phyloP scores from a whole-genome alignment of 2,329 filamentous ascomycete genomes.

The Parastagonospora avenae region DNA sequence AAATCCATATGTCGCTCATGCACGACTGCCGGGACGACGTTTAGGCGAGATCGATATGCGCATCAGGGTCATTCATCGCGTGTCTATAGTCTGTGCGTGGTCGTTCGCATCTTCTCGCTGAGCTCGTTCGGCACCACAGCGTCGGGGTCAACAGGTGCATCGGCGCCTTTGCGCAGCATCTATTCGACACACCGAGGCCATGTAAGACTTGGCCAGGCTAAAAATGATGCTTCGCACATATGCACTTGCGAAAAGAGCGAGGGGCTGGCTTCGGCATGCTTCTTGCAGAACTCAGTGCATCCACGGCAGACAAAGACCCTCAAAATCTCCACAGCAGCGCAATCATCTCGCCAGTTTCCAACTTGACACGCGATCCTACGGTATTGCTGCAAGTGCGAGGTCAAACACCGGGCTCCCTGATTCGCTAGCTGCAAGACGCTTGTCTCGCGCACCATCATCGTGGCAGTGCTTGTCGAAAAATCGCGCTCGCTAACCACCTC shows the following conservation, averaged over 20 bases:
- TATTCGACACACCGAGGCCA: not conserved
- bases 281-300: not conserved
- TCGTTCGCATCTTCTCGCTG: no score
- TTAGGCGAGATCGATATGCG: not conserved
- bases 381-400: not conserved
- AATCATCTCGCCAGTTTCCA: not conserved
- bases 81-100: no score
- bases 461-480: constrained; percentile 2
- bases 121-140: no score
- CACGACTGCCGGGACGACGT: not conserved
- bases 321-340: not conserved
- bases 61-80: no score
- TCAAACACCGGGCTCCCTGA: not conserved
- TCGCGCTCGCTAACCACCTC: constrained; percentile 25
- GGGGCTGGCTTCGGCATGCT: not conserved
- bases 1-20: not conserved
- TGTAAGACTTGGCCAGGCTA: not conserved
- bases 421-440: not conserved
- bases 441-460: not conserved
- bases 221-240: no score
- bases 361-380: not conserved
- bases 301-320: not conserved
- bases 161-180: not conserved
- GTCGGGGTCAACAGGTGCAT: not conserved
- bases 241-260: not conserved